A percentile compares a stretch with the other conserved stretches of the same genome.
Evolutionary conservation across 176 grass and related monocot genomes (phyloP).

Genomic region (Neostapfia colusana): DNA sequence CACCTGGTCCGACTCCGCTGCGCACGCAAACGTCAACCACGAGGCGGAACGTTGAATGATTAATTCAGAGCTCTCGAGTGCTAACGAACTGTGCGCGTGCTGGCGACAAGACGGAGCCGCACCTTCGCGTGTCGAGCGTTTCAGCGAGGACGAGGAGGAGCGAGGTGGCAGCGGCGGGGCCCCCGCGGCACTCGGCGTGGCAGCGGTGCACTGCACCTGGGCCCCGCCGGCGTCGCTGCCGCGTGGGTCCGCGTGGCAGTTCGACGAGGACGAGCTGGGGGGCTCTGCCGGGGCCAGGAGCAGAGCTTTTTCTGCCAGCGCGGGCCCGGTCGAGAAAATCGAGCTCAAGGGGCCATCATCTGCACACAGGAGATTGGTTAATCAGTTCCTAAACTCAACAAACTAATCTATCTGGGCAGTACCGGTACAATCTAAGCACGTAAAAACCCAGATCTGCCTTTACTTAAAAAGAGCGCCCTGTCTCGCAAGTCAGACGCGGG

Average conservation of each 20-base stretch:
- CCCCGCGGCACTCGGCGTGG: constrained; percentile 16
- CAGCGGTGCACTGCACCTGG: background rate
- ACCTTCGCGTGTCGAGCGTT: constrained; percentile 51
- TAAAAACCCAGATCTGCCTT: constrained; percentile 44
- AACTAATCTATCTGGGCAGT: background rate
- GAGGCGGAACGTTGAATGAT: background rate
- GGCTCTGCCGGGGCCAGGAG: constrained; percentile 38
- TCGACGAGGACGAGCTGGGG: constrained; percentile 56
- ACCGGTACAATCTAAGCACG: constrained; percentile 47
- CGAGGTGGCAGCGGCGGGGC: background rate
- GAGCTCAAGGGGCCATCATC: constrained; percentile 45
- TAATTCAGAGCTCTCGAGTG: background rate
- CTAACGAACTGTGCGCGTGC: background rate
- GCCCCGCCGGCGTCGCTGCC: background rate
- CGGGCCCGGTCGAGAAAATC: constrained; percentile 47
- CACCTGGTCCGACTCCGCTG: background rate
- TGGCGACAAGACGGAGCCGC: constrained; percentile 6
- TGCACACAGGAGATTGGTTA: background rate
- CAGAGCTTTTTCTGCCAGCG: background rate
- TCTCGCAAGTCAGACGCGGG: constrained; percentile 37
- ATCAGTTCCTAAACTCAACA: no score
- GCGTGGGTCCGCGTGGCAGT: constrained; percentile 37
- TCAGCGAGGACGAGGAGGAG: constrained; percentile 22
- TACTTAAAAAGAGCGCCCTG: constrained; percentile 44
- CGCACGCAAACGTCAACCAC: background rate